phyloP scores from a whole-genome alignment of 805 yeast species.

The Saturnispora dispora region DNA sequence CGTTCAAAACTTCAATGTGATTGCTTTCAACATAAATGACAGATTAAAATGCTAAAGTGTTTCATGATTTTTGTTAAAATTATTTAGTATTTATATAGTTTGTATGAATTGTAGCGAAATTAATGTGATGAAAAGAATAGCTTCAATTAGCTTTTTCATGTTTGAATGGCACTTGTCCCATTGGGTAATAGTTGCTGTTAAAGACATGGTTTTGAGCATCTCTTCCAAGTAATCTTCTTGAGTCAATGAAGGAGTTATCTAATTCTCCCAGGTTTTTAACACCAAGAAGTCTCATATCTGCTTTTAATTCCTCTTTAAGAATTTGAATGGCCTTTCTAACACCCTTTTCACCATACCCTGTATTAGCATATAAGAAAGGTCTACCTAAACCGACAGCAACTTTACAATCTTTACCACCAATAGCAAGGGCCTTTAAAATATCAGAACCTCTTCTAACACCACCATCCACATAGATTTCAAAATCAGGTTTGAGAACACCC shows the following conservation, averaged over 20 bases:
- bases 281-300: slow-evolving; percentile 61
- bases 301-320: slow-evolving; percentile 49
- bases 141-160: slow-evolving; percentile 8
- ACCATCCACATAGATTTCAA: slow-evolving; percentile 66
- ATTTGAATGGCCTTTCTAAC: slow-evolving; percentile 55
- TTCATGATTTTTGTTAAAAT: background rate
- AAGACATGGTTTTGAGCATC: slow-evolving; percentile 15
- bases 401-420: slow-evolving; percentile 68
- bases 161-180: slow-evolving; percentile 13
- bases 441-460: slow-evolving; percentile 74
- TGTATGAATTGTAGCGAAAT: background rate
- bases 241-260: slow-evolving; percentile 33
- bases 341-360: slow-evolving; percentile 74
- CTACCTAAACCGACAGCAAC: slow-evolving; percentile 65
- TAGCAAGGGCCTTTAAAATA: slow-evolving; percentile 61
- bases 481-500: slow-evolving; percentile 38
- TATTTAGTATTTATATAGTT: background rate
- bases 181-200: slow-evolving; percentile 13
- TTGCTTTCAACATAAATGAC: too few relatives aligned
- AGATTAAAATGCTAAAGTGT: background rate
- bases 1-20: too few relatives aligned
- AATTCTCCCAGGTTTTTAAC: slow-evolving; percentile 41
- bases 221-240: slow-evolving; percentile 16
- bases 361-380: slow-evolving; percentile 41
- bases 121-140: background rate